A percentile compares a stretch with the other conserved stretches of the same genome.
Conservation (phyloP, 345 rosid species). For the Brassica juncea region DNA sequence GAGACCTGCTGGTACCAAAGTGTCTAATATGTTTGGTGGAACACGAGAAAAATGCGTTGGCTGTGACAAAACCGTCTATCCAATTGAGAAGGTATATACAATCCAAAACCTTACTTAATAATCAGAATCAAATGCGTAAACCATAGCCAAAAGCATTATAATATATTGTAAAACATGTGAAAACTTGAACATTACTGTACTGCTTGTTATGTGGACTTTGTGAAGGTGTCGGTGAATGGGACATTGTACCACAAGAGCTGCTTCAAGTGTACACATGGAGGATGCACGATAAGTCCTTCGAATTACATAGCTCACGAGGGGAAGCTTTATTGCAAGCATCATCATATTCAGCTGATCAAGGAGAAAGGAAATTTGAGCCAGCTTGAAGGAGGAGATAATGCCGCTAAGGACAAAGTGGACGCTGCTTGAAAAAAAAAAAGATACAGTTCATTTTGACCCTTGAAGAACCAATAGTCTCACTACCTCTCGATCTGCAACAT, state of each 20-base stretch:
- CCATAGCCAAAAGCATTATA: background rate
- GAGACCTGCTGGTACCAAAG: constrained; percentile 79
- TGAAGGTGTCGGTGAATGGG: constrained; percentile 91
- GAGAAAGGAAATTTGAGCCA: constrained; percentile 97
- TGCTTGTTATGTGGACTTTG: background rate
- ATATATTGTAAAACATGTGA: too few relatives aligned
- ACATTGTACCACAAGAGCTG: constrained; percentile 95
- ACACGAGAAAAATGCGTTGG: constrained; percentile 90
- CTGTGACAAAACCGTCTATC: constrained; percentile 83
- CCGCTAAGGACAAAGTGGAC: constrained; percentile 41
- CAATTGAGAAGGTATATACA: constrained; percentile 85
- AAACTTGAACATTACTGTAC: background rate
- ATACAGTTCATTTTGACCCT: background rate
- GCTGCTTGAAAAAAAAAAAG: constrained; percentile 16
- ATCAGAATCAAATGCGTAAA: background rate
- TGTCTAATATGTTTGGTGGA: constrained; percentile 89
- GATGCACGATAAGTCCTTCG: constrained; percentile 89
- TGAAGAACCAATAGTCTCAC: constrained; percentile 7
- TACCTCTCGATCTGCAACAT: background rate
- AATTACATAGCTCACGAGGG: constrained; percentile 97
- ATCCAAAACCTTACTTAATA: background rate
- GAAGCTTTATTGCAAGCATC: constrained; percentile 94
- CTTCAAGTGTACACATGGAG: constrained; percentile 99
- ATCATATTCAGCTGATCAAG: constrained; percentile 87
- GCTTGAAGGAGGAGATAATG: constrained; percentile 71